Conservation (phyloP, 1,284 basidiomycete species). For the Afroboletus lepidellus region DNA sequence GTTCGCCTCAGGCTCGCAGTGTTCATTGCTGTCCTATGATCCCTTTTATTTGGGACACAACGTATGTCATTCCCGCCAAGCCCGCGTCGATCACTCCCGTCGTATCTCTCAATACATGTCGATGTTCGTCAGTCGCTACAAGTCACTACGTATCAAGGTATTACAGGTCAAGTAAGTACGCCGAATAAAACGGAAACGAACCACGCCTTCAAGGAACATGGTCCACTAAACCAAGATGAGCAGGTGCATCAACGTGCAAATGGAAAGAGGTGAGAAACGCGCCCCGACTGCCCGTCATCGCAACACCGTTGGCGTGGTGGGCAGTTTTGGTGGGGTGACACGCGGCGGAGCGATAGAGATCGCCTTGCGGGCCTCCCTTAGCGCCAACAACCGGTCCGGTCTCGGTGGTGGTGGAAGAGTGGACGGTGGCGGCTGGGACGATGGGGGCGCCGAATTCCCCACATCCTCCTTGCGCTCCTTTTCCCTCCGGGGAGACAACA, state of each 20-base stretch:
- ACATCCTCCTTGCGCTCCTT: conserved; percentile 15
- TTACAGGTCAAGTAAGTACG: background rate
- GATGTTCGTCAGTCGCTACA: background rate
- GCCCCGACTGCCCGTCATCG: conserved; percentile 5
- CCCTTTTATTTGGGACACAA: too few relatives aligned
- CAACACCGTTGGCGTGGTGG: conserved; percentile 1
- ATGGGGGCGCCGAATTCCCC: background rate
- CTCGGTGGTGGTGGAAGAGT: conserved; percentile 21
- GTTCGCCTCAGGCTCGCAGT: too few relatives aligned
- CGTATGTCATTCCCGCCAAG: too few relatives aligned
- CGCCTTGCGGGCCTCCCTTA: conserved; percentile 17
- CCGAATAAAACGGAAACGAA: background rate
- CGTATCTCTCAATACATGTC: too few relatives aligned
- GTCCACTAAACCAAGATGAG: background rate
- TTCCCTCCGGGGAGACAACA: background rate
- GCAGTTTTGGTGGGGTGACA: background rate
- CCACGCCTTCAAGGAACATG: too few relatives aligned
- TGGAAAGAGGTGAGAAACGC: background rate
- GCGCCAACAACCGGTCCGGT: conserved; percentile 16
- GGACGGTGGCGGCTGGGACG: background rate
- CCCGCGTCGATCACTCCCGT: too few relatives aligned
- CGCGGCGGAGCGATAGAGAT: conserved; percentile 23
- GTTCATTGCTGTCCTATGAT: too few relatives aligned
- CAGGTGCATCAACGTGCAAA: background rate
- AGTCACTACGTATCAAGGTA: background rate